Percentiles rank a stretch among this genome's conserved stretches.
Evolutionary conservation across 2,329 filamentous ascomycete genomes (phyloP).

Genomic region (Fusarium veterinarium): DNA sequence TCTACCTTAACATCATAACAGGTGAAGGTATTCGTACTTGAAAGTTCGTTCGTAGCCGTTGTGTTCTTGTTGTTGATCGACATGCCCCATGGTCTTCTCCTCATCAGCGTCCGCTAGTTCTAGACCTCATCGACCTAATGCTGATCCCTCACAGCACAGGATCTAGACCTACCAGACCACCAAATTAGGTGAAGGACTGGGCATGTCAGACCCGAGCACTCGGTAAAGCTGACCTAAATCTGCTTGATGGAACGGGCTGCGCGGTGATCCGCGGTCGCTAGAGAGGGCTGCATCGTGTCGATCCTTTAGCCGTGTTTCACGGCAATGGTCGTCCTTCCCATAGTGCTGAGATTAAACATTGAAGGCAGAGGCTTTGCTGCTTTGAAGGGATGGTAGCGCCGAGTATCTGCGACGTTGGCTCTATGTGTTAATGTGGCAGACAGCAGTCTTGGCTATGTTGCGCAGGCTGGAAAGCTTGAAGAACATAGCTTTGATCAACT

Average conservation of each 20-base stretch:
- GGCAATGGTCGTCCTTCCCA: no score
- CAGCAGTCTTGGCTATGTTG: background rate
- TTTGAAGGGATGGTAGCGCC: background rate
- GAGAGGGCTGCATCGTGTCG: background rate
- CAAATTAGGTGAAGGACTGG: background rate
- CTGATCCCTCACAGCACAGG: background rate
- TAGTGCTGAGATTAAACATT: no score
- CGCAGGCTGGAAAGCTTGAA: no score
- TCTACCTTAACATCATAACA: background rate
- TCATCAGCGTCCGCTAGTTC: background rate
- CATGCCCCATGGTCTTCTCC: background rate
- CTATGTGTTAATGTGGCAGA: no score
- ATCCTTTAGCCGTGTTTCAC: background rate
- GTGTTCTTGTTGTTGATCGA: background rate
- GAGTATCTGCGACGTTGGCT: background rate
- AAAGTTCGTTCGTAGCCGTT: fast-evolving
- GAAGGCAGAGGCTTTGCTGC: no score
- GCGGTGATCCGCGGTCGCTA: background rate
- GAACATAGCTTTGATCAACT: no score
- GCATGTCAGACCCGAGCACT: background rate
- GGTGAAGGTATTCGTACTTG: background rate
- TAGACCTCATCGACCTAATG: background rate
- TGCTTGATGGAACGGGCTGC: background rate
- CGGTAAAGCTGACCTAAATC: background rate
- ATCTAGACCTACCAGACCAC: background rate